Percentiles rank a stretch among this genome's conserved stretches.
phyloP scores from a whole-genome alignment of 768 basidiomycete genomes.

The Collybiopsis confluens region DNA sequence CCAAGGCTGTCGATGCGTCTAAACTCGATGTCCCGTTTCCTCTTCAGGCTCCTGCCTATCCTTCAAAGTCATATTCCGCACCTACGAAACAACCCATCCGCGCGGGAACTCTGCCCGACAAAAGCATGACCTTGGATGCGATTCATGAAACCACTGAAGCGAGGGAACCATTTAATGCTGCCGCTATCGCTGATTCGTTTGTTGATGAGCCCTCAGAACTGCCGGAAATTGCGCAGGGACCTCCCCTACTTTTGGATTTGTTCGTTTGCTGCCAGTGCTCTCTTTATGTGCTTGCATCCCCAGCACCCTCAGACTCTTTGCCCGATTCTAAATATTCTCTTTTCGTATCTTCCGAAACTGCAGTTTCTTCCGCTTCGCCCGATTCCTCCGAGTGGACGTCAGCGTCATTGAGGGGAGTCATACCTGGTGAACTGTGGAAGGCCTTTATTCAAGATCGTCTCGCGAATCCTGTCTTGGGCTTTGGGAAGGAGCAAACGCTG shows the following conservation, averaged over 20 bases:
- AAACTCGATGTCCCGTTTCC: conserved; percentile 35
- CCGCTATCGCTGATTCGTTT: not conserved
- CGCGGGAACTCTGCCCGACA: conserved; percentile 28
- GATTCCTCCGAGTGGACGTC: not conserved
- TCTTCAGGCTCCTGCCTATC: conserved; percentile 41
- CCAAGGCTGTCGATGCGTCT: conserved; percentile 63
- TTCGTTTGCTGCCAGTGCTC: conserved; percentile 86
- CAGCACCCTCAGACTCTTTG: conserved; percentile 26
- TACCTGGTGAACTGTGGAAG: conserved; percentile 18
- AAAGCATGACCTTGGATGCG: conserved; percentile 40
- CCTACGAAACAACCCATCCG: conserved; percentile 51
- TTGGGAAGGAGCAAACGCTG: conserved; percentile 51
- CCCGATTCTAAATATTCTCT: conserved; percentile 14
- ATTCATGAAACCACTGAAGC: conserved; percentile 26
- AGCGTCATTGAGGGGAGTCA: not conserved
- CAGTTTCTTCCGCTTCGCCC: not conserved
- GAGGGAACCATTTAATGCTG: conserved; percentile 28
- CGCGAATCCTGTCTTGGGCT: conserved; percentile 52
- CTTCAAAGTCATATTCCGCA: conserved; percentile 55
- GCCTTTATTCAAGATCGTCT: conserved; percentile 60
- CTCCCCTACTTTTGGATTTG: conserved; percentile 55
- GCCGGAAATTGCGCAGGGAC: not conserved
- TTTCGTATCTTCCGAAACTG: not conserved
- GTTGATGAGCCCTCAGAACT: not conserved
- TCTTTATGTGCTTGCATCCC: conserved; percentile 60